phyloP scores from a whole-genome alignment of 163 green algal genomes.

The Volvox carteri region DNA sequence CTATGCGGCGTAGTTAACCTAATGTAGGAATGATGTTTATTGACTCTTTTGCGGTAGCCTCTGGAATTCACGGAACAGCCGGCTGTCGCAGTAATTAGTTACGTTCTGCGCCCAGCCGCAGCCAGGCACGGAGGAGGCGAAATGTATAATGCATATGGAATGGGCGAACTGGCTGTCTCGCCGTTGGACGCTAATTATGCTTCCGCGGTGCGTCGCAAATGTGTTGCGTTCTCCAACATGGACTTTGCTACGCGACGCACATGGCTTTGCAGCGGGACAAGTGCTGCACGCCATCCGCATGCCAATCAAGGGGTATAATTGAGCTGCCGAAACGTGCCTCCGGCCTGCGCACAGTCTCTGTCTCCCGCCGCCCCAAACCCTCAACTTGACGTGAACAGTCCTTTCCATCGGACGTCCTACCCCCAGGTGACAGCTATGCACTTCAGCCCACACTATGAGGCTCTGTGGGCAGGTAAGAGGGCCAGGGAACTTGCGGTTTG shows the following conservation, averaged over 20 bases:
- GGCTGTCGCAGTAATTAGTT: neutral
- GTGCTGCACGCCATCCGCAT: too few relatives aligned
- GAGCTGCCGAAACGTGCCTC: too few relatives aligned
- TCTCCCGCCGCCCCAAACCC: too few relatives aligned
- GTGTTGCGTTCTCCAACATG: neutral
- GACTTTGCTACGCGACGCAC: too few relatives aligned
- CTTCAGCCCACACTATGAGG: slow-evolving; percentile 47
- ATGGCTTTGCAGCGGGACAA: too few relatives aligned
- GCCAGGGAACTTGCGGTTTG: too few relatives aligned
- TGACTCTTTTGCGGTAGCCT: neutral
- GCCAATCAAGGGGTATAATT: too few relatives aligned
- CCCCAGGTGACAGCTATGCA: slow-evolving; percentile 40
- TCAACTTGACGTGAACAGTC: too few relatives aligned
- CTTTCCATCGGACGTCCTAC: too few relatives aligned
- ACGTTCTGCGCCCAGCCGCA: neutral
- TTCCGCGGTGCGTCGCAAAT: slow-evolving; percentile 16
- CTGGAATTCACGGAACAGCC: neutral
- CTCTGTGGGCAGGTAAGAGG: slow-evolving; percentile 45
- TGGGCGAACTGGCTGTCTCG: slow-evolving; percentile 33
- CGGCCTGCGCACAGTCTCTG: too few relatives aligned
- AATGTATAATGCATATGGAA: slow-evolving; percentile 43
- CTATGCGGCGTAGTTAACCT: neutral
- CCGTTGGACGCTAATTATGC: slow-evolving; percentile 45
- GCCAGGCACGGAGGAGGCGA: neutral
- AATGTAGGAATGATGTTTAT: neutral